A percentile compares a stretch with the other conserved stretches of the same genome.
Evolutionary conservation across 2,329 filamentous ascomycete species (phyloP).

Genomic region (Pseudodiploospora longispora): DNA sequence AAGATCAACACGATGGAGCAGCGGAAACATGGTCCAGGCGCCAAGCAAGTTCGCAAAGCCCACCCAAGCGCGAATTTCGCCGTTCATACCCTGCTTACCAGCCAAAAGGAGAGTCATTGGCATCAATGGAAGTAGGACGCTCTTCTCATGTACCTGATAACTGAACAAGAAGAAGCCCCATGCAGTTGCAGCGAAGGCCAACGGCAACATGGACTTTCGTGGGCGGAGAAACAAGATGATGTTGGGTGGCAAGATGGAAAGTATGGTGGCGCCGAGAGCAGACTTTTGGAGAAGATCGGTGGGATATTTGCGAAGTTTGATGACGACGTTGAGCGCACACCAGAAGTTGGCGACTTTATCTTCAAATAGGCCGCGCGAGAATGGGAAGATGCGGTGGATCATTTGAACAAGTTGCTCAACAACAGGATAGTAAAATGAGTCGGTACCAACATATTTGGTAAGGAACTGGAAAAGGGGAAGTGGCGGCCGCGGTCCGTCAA

Average conservation of each 20-base stretch:
- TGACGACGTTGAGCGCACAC: constrained; percentile 82
- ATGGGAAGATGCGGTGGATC: constrained; percentile 89
- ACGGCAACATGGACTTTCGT: constrained; percentile 65
- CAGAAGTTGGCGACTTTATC: constrained; percentile 99
- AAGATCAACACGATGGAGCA: constrained; percentile 78
- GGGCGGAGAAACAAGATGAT: constrained; percentile 72
- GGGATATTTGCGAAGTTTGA: constrained; percentile 77
- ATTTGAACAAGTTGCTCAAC: constrained; percentile 75
- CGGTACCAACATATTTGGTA: constrained; percentile 49
- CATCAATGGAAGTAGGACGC: constrained; percentile 81
- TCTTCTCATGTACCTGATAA: constrained; percentile 98
- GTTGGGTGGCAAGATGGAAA: constrained; percentile 72
- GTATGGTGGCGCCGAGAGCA: constrained; percentile 66
- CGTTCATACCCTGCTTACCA: constrained; percentile 66
- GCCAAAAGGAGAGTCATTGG: constrained; percentile 87
- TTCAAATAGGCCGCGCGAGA: constrained; percentile 91
- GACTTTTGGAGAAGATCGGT: constrained; percentile 63
- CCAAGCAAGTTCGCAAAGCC: constrained; percentile 91
- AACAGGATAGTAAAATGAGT: constrained; percentile 64
- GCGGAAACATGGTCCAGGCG: constrained; percentile 87
- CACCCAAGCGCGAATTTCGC: constrained; percentile 77
- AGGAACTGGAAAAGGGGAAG: constrained; percentile 56
- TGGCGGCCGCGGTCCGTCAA: constrained; percentile 51
- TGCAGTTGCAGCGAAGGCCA: constrained; percentile 72
- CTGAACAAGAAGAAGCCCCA: constrained; percentile 98